phyloP scores from a whole-genome alignment of 1,139 yeast genomes.

The Blastobotrys illinoisensis region DNA sequence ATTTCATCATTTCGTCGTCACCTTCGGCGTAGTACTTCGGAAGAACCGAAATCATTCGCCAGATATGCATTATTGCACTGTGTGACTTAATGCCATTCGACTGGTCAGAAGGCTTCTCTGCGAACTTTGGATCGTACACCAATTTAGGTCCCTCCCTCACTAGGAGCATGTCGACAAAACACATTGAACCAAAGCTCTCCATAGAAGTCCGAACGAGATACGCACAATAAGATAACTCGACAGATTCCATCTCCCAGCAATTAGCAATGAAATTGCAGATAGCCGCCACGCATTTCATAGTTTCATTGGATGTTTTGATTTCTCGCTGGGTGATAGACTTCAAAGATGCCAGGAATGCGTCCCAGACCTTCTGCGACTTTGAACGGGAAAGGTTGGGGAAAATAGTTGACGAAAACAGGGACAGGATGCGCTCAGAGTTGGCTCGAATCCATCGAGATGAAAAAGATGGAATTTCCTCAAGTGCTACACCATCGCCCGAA shows the following conservation, averaged over 20 bases:
- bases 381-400: not conserved
- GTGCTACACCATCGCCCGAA: not conserved
- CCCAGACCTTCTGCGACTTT: constrained; percentile 10
- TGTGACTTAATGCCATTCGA: not conserved
- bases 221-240: not conserved
- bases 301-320: constrained; percentile 20
- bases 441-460: constrained; percentile 19
- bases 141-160: not conserved
- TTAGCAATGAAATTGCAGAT: constrained; percentile 16
- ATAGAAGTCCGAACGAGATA: not conserved
- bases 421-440: constrained; percentile 5
- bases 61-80: not conserved
- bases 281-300: constrained; percentile 20
- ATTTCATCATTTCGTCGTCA: not conserved
- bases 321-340: constrained; percentile 18
- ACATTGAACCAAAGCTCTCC: not conserved
- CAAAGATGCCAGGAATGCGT: constrained; percentile 12
- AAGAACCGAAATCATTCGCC: not conserved
- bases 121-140: not conserved
- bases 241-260: constrained; percentile 6
- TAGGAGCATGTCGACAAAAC: not conserved
- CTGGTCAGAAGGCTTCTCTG: not conserved
- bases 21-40: not conserved
- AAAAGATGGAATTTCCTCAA: constrained; percentile 16
- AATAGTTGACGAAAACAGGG: constrained; percentile 2